Evolutionary conservation across 169 alveolate genomes (phyloP).

Genomic region (Eimeria falciformis): DNA sequence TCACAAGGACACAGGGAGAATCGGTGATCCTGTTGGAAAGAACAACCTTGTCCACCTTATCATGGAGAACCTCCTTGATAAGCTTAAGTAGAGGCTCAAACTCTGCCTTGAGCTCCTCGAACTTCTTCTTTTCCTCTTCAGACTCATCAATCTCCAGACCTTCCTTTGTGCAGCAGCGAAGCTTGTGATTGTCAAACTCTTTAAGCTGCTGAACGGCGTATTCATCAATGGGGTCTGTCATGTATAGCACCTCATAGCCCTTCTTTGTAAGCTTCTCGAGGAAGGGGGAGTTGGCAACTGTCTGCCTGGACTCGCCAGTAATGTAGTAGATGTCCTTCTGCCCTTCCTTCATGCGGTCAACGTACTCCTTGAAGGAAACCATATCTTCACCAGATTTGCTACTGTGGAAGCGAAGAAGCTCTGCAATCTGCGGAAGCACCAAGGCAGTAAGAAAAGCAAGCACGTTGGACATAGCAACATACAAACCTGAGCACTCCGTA

Average conservation of each 20-base stretch:
- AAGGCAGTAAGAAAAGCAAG: background rate
- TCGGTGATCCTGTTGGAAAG: constrained; percentile 97
- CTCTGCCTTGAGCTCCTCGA: constrained; percentile 97
- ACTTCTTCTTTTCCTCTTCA: constrained; percentile 98
- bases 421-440: constrained; percentile 90
- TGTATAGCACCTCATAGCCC: constrained; percentile 98
- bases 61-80: constrained; percentile 98
- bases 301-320: constrained; percentile 98
- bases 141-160: constrained; percentile 96
- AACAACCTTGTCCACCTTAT: constrained; percentile 98
- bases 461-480: background rate
- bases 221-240: constrained; percentile 99
- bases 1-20: constrained; percentile 99
- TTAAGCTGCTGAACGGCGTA: constrained; percentile 98
- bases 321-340: constrained; percentile 99
- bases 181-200: constrained; percentile 98
- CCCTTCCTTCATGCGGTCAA: constrained; percentile 99
- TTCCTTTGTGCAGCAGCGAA: constrained; percentile 98
- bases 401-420: constrained; percentile 97
- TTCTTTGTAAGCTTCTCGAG: constrained; percentile 97
- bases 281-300: constrained; percentile 98
- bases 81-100: constrained; percentile 98
- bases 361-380: constrained; percentile 98
- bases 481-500: background rate
- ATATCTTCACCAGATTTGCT: constrained; percentile 99